A percentile compares a stretch with the other conserved stretches of the same genome.
These are phyloP conservation scores for Puccinellia tenuiflora DNA, from an alignment of 176 grass and related monocot genomes.

Conservation along the genomic window DNA sequence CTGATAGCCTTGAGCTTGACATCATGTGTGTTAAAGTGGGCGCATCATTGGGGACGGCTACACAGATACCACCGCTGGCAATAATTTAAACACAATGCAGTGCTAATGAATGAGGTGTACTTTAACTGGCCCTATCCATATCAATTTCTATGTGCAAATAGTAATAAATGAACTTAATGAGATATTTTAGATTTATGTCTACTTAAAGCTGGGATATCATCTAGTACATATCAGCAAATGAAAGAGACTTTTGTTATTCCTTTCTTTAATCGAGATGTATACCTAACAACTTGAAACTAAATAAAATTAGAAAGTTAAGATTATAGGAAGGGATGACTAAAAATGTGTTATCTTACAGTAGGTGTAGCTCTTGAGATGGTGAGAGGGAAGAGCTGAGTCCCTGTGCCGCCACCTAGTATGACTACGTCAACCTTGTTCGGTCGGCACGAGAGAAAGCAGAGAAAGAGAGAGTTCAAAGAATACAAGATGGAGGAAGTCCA, in stretches of 20 bases:
- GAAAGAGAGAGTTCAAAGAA: no score
- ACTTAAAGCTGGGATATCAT: background rate
- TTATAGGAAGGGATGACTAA: background rate
- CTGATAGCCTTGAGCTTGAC: slow-evolving; percentile 17
- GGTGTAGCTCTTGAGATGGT: slow-evolving; percentile 92
- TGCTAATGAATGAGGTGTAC: slow-evolving; percentile 16
- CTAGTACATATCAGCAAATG: background rate
- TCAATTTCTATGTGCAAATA: slow-evolving; percentile 13
- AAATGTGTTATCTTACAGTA: slow-evolving; percentile 49
- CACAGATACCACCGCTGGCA: slow-evolving; percentile 3
- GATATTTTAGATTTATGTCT: background rate
- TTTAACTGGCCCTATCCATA: background rate
- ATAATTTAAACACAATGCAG: background rate
- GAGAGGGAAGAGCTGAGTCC: slow-evolving; percentile 79
- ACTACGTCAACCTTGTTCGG: slow-evolving; percentile 71
- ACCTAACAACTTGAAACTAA: background rate
- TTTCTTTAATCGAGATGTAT: background rate
- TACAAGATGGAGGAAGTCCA: no score
- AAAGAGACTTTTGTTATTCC: background rate
- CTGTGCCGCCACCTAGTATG: slow-evolving; percentile 82
- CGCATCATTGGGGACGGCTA: background rate
- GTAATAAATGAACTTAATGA: background rate
- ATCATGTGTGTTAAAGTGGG: slow-evolving; percentile 32
- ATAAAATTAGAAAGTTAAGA: background rate
- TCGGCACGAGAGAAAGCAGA: slow-evolving; percentile 22